These are phyloP conservation scores for Trichosporon asahii DNA, from an alignment of 1,284 basidiomycete genomes.

Conservation along the genomic window DNA sequence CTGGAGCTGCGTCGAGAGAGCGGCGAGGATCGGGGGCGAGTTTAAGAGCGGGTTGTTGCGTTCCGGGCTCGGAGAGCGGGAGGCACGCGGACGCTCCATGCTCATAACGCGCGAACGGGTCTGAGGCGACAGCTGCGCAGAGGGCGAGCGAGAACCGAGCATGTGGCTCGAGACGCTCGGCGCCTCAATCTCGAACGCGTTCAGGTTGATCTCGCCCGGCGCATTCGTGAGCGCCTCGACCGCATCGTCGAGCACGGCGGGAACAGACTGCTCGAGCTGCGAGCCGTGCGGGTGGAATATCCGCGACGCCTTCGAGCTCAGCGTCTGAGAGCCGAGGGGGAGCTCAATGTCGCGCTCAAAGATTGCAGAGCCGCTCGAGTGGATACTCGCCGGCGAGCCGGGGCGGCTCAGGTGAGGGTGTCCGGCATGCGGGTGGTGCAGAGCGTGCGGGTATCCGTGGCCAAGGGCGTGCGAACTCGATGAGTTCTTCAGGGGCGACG, in stretches of 20 bases:
- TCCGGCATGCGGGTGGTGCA: conserved; percentile 8
- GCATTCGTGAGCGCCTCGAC: conserved; percentile 45
- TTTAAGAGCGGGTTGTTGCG: conserved; percentile 1
- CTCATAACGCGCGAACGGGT: conserved; percentile 23
- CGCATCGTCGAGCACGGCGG: conserved; percentile 50
- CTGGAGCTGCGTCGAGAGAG: conserved; percentile 4
- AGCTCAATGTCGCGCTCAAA: conserved; percentile 52
- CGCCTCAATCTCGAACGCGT: conserved; percentile 43
- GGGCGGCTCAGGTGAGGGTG: conserved; percentile 33
- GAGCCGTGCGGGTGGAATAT: conserved; percentile 45
- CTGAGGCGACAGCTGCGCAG: conserved; percentile 29
- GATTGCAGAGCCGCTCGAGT: conserved; percentile 47
- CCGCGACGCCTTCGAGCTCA: conserved; percentile 44
- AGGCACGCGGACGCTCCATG: conserved; percentile 13
- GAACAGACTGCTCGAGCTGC: conserved; percentile 46
- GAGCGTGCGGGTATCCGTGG: conserved; percentile 15
- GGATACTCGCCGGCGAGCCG: conserved; percentile 44
- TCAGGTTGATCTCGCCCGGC: conserved; percentile 25
- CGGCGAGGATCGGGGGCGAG: conserved; percentile 12
- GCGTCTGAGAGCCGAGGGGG: conserved; percentile 35
- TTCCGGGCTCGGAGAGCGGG: conserved; percentile 23
- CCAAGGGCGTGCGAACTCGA: not conserved
- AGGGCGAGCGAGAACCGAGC: conserved; percentile 36
- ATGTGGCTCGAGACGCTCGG: conserved; percentile 23
- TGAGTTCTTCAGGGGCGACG: conserved; percentile 1